phyloP scores from a whole-genome alignment of 352 stramenopile genomes.

The Globisporangium echinulatum region DNA sequence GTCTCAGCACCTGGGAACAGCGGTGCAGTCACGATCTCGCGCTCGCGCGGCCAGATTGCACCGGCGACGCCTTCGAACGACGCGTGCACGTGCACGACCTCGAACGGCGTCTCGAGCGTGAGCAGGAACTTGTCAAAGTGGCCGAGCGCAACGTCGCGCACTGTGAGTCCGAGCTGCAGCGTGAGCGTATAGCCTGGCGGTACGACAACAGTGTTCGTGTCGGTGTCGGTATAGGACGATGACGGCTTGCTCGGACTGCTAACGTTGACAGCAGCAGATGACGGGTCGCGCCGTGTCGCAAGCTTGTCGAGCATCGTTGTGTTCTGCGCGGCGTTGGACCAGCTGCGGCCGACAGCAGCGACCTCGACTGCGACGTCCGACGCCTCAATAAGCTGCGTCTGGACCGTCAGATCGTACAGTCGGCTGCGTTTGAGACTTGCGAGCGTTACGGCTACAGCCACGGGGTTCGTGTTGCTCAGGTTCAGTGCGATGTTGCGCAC shows the following conservation, averaged over 20 bases:
- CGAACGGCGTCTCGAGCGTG: slow-evolving; percentile 26
- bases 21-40: slow-evolving; percentile 21
- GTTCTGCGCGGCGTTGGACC: neutral
- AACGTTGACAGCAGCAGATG: no score
- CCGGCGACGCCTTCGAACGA: slow-evolving; percentile 26
- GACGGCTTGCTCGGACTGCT: no score
- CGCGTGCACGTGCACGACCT: slow-evolving; percentile 32
- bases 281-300: neutral
- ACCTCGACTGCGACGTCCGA: slow-evolving; percentile 3
- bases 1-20: slow-evolving; percentile 29
- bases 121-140: slow-evolving; percentile 26
- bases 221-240: neutral
- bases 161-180: slow-evolving; percentile 22
- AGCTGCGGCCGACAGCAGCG: slow-evolving; percentile 4
- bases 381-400: slow-evolving; percentile 7
- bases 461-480: slow-evolving; percentile 42
- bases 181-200: slow-evolving; percentile 15
- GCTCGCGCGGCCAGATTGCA: slow-evolving; percentile 20
- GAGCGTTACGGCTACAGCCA: slow-evolving; percentile 24
- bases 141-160: slow-evolving; percentile 14
- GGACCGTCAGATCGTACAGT: slow-evolving; percentile 21
- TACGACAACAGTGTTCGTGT: slow-evolving; percentile 7
- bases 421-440: slow-evolving; percentile 10
- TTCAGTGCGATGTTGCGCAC: slow-evolving; percentile 27
- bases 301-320: neutral